These are phyloP conservation scores for Calonectria pteridis DNA, from an alignment of 2,329 filamentous ascomycete species.

Conservation along the genomic window DNA sequence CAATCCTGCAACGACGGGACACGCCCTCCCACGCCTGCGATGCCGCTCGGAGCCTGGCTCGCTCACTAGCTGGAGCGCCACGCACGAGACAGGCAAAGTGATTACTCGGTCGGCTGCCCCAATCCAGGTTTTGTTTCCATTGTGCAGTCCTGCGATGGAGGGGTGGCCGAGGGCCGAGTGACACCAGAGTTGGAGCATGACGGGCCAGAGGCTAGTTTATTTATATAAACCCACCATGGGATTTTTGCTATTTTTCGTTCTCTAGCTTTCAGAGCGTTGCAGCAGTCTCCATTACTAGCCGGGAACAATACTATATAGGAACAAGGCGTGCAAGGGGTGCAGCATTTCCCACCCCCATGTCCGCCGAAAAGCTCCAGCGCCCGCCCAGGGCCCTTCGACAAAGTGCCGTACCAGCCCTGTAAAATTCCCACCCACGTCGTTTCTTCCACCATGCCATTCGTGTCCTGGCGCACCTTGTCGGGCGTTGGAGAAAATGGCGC, in stretches of 20 bases:
- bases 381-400: not conserved
- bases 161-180: not conserved
- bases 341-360: not conserved
- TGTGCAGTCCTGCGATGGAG: not conserved
- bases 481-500: constrained; percentile 34
- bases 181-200: not conserved
- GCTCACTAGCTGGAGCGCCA: constrained; percentile 11
- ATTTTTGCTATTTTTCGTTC: not conserved
- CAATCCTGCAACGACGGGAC: constrained; percentile 24
- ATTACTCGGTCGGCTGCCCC: constrained; percentile 7
- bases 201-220: not conserved
- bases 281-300: not conserved
- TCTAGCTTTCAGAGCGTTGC: not conserved
- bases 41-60: constrained; percentile 16
- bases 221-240: not conserved
- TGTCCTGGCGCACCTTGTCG: constrained; percentile 23
- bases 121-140: not conserved
- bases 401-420: constrained; percentile 8
- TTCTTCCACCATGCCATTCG: constrained; percentile 19
- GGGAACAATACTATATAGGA: not conserved
- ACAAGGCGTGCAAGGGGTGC: not conserved
- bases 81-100: not conserved
- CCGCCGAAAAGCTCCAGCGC: not conserved
- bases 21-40: constrained; percentile 16
- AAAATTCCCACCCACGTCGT: constrained; percentile 5